These are phyloP conservation scores for Diutina scorzettiae DNA, from an alignment of 1,139 yeast genomes.

Conservation along the genomic window DNA sequence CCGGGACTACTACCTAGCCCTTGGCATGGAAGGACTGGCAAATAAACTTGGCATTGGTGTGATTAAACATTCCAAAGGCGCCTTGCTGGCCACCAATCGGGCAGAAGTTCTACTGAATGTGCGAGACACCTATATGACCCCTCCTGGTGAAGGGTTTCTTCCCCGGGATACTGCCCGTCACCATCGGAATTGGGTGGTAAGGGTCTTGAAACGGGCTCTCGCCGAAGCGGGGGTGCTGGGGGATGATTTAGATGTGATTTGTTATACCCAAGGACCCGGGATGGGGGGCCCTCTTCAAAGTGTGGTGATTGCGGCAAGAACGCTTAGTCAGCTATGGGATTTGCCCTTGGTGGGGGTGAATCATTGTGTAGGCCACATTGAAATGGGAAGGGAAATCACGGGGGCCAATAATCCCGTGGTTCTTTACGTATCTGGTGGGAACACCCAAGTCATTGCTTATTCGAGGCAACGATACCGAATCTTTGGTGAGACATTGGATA, in stretches of 20 bases:
- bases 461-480: conserved; percentile 86
- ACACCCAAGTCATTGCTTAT: conserved; percentile 95
- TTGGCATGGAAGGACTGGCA: conserved; percentile 95
- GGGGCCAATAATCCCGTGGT: conserved; percentile 95
- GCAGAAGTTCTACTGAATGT: conserved; percentile 77
- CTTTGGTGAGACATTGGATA: conserved; percentile 94
- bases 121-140: conserved; percentile 88
- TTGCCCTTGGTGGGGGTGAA: conserved; percentile 89
- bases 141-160: conserved; percentile 95
- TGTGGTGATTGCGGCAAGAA: conserved; percentile 86
- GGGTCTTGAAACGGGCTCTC: conserved; percentile 60
- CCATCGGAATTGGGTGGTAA: conserved; percentile 90
- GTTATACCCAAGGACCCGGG: conserved; percentile 97
- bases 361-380: conserved; percentile 96
- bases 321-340: conserved; percentile 68
- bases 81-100: conserved; percentile 37
- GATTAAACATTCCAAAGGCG: conserved; percentile 56
- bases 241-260: conserved; percentile 70
- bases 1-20: conserved; percentile 47
- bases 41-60: conserved; percentile 92
- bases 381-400: conserved; percentile 97
- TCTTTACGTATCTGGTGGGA: conserved; percentile 93
- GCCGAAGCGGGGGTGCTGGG: conserved; percentile 47
- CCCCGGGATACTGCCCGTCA: conserved; percentile 96
- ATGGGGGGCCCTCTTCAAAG: conserved; percentile 98